These are phyloP conservation scores for Craterostigma plantagineum DNA, from an alignment of 257 asterid genomes.

Conservation along the genomic window DNA sequence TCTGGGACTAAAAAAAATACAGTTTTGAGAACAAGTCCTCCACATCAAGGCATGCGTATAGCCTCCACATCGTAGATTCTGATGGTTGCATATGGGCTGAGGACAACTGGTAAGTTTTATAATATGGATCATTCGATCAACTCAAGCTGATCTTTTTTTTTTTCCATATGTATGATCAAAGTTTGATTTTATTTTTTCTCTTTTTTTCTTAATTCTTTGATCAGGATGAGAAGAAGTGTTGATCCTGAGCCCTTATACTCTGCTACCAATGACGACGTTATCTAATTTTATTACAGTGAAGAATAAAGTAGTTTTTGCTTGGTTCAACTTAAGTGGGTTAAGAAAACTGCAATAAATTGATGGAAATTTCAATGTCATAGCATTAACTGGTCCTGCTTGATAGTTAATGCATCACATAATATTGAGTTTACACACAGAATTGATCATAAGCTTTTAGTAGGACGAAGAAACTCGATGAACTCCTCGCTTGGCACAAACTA, in stretches of 20 bases:
- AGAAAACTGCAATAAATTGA: no score
- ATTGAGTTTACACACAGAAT: background rate
- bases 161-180: background rate
- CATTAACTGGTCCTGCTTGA: no score
- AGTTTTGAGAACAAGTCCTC: conserved; percentile 78
- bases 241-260: conserved; percentile 44
- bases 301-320: no score
- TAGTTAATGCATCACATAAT: background rate
- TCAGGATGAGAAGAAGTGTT: conserved; percentile 47
- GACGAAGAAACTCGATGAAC: conserved; percentile 47
- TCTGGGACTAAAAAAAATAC: conserved; percentile 8
- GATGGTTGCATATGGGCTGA: conserved; percentile 78
- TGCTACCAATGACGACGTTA: no score
- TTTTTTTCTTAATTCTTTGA: conserved; percentile 2
- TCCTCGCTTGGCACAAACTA: conserved; percentile 16
- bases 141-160: background rate
- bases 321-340: no score
- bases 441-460: conserved; percentile 14
- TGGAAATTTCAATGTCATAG: no score
- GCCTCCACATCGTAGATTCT: conserved; percentile 75
- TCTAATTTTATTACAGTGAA: background rate
- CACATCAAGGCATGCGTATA: conserved; percentile 73
- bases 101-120: conserved; percentile 50
- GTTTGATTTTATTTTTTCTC: background rate
- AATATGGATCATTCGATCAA: background rate